Evolutionary conservation across 371 early-diverging fungal species (phyloP), one percentile per base, ranked within the genome.

Genomic region (Circinella umbellata): DNA sequence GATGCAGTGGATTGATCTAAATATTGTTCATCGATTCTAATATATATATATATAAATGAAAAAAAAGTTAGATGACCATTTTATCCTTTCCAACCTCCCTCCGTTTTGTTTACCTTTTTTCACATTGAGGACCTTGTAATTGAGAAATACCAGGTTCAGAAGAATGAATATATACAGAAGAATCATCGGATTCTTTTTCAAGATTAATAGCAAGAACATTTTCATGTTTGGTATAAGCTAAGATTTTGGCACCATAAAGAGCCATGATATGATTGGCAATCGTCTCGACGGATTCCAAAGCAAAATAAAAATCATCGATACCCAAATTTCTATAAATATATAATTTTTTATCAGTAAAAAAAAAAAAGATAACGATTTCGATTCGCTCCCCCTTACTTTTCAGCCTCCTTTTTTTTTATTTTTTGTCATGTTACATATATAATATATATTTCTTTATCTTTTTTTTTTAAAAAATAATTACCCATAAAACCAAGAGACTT

Each of bases 221-320:
- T 73, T 95, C 91, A 82, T 94, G 92, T 81, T 92, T 94, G 80
- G 95, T 96, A 82, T 86, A 94, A 54, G 96, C 93, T 38, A 92
- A 85, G 71, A 98, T 93, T 88, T 97, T 95, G 51, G 98, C 94
- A 67, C 94, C 97, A 77, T 98, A 98, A 37, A 98, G 87, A 46
- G 98, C 91, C 83, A 95, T 91, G 81, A 98, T 95, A 85, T 98
- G 98, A 76, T 94, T 92, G 54, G 96, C 98, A 70, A 98, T 95
- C 42, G 94, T 91, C 64, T 95, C 95, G 54, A 95, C 92, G 20
- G 87, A 84, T 84, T 98, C 98, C 48, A 92, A 84, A 77, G 91
- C 89, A 84, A 98, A 98, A 89, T 98, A 98, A 89, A 92, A 91
- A 87, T 98, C 98, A 79, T 98, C 98, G 73, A 98, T 97, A 70